Conservation (phyloP, 2,329 filamentous ascomycete species). For the Raffaelea deltoideospora region DNA sequence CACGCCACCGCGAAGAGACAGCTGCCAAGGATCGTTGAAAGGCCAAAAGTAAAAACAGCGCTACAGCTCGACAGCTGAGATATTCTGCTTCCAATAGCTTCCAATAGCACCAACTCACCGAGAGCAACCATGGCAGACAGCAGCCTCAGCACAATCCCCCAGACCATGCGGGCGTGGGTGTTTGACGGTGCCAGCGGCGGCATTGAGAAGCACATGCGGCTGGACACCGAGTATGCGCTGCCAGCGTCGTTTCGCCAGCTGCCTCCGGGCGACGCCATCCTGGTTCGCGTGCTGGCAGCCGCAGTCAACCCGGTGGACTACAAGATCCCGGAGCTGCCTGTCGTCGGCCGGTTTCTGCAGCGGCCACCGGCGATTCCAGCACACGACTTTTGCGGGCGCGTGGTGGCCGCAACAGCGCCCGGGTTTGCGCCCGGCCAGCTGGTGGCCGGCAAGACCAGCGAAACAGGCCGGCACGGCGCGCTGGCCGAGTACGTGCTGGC, state of each 20-base stretch:
- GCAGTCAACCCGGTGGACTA: slow-evolving; percentile 34
- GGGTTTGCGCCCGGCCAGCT: slow-evolving; percentile 8
- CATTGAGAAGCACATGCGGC: slow-evolving; percentile 18
- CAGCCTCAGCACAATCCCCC: slow-evolving; percentile 1
- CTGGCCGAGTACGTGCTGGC: slow-evolving; percentile 10
- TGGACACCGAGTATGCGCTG: slow-evolving; percentile 12
- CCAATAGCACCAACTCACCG: no score
- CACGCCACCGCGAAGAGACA: no score
- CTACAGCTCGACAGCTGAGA: no score
- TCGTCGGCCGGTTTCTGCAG: slow-evolving; percentile 20
- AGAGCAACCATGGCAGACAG: no score
- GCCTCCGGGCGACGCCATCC: slow-evolving; percentile 16
- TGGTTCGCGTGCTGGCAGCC: slow-evolving; percentile 27
- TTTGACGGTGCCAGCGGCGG: slow-evolving; percentile 10
- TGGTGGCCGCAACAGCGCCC: slow-evolving; percentile 17
- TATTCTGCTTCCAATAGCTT: no score
- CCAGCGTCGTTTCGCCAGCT: slow-evolving; percentile 7
- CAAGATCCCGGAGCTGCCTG: slow-evolving; percentile 27
- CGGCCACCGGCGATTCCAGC: slow-evolving; percentile 26
- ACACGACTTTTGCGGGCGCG: slow-evolving; percentile 35
- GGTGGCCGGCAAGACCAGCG: slow-evolving; percentile 7
- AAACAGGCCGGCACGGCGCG: slow-evolving; percentile 7
- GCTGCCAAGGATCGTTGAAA: no score
- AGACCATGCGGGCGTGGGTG: slow-evolving; percentile 11
- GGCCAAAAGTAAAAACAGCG: no score